Base-by-base conservation (phyloP, 2,329 filamentous ascomycete genomes). In the Aspergillus persii region DNA sequence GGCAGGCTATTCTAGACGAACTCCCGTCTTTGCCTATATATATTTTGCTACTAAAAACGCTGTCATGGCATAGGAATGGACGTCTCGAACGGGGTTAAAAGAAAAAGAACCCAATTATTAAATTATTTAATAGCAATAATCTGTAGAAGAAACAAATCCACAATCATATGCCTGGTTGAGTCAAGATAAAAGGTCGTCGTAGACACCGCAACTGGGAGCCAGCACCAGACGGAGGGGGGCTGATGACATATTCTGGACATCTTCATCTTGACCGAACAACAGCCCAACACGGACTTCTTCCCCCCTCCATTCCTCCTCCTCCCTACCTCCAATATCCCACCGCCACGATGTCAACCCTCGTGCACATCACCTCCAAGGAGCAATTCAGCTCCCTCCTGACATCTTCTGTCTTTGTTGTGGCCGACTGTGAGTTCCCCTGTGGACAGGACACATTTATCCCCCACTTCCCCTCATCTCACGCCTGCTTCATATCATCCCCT, bases 361-460 rank as follows among this genome's bases (percentile, higher is more conserved):
- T 81, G 55, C 68, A 79, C 11, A 88, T 94, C 67, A 79, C 80
- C 61, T 93, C 90, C 1, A 76, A 83, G 12, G 80, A 81, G 69
- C 87, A 94, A 71, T 89, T 96, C 69, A 83, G 82, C 68, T 77
- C 79, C 33, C 77, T 95, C 61, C 82, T 96, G 62, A 84, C 84
- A 62, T 86, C 84, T 57, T 92, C 90, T 36, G 86, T 85, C 65
- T 86, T 96, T 60, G 91, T 98, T 47, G 88, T 98, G 56, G 88
- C 89, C 70, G 91, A 96, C 79, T 97, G 92, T 96, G 81, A 84
- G 91, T 82, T 41, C 7, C 2, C n/a, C 7, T 41, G 36, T 15
- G 36, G 1, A 41, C 6, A 4, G 15, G 7, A 61, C 57, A 54
- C 56, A 41, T 31, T 53, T 31, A 29, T 51, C 46, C 58, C 41